Evolutionary conservation across 305 asterid genomes (phyloP).

Genomic region (Salvia sclarea): DNA sequence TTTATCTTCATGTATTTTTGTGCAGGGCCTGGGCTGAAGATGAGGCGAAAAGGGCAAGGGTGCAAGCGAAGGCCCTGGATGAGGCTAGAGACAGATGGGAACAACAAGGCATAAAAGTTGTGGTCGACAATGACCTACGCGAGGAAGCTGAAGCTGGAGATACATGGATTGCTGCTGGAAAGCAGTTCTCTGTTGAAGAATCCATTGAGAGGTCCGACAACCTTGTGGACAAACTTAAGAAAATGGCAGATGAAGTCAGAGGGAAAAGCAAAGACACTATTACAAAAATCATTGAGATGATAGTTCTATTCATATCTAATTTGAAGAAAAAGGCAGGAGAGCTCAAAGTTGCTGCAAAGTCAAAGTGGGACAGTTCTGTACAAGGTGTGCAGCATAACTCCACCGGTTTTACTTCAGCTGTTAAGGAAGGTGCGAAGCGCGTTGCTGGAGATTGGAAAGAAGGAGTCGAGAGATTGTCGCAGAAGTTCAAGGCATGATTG

Average conservation of each 20-base stretch:
- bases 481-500: constrained; percentile 79
- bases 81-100: constrained; percentile 88
- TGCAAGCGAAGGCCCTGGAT: constrained; percentile 80
- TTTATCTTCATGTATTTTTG: constrained; percentile 23
- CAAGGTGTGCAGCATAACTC: constrained; percentile 49
- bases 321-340: constrained; percentile 61
- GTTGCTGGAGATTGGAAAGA: constrained; percentile 82
- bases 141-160: constrained; percentile 75
- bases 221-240: constrained; percentile 70
- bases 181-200: constrained; percentile 61
- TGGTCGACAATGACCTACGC: constrained; percentile 77
- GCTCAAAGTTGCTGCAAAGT: constrained; percentile 46
- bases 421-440: constrained; percentile 65
- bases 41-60: constrained; percentile 89
- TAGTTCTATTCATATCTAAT: constrained; percentile 43
- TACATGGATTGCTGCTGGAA: constrained; percentile 74
- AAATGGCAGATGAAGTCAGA: constrained; percentile 61
- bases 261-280: constrained; percentile 71
- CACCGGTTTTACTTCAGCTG: constrained; percentile 44
- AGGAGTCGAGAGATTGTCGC: constrained; percentile 81
- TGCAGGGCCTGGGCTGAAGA: constrained; percentile 93
- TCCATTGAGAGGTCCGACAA: constrained; percentile 67
- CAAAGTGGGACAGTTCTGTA: constrained; percentile 50
- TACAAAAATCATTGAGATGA: constrained; percentile 54
- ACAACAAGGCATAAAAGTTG: constrained; percentile 78